Conservation (phyloP, 1,284 basidiomycete species). For the Trichosporon asahii region DNA sequence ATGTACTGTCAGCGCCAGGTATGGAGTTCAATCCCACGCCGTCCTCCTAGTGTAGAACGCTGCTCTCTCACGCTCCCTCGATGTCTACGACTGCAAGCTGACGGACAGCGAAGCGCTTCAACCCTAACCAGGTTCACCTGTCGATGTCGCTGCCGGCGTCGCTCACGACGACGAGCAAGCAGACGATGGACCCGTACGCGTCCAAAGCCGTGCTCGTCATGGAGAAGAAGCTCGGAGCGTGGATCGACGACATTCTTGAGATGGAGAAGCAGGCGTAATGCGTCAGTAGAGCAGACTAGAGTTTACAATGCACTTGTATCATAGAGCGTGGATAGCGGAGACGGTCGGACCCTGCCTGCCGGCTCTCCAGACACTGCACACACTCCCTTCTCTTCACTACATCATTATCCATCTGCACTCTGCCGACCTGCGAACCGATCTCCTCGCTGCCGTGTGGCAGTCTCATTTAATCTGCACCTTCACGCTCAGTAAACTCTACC, state of each 20-base stretch:
- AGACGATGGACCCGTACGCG: constrained; percentile 39
- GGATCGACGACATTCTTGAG: constrained; percentile 36
- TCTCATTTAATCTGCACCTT: too few species aligned
- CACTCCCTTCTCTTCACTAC: too few species aligned
- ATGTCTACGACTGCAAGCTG: neutral
- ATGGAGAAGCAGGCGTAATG: neutral
- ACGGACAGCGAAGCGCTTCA: constrained; percentile 40
- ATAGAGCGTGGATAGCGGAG: neutral
- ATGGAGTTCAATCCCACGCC: too few species aligned
- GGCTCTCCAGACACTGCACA: too few species aligned
- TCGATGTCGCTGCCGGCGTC: constrained; percentile 41
- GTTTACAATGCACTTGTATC: neutral
- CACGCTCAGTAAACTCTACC: too few species aligned
- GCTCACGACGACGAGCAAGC: constrained; percentile 35
- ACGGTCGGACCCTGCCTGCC: too few species aligned
- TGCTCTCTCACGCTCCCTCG: too few species aligned
- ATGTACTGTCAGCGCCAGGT: too few species aligned
- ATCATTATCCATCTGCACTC: too few species aligned
- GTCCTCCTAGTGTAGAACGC: too few species aligned
- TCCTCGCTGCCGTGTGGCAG: too few species aligned
- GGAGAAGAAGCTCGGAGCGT: constrained; percentile 46
- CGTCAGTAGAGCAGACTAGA: neutral
- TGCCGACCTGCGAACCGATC: too few species aligned
- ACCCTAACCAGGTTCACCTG: constrained; percentile 44
- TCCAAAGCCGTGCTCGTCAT: constrained; percentile 41